Conservation (phyloP, 176 grass and related monocot species). For the Aegilops sharonensis region DNA sequence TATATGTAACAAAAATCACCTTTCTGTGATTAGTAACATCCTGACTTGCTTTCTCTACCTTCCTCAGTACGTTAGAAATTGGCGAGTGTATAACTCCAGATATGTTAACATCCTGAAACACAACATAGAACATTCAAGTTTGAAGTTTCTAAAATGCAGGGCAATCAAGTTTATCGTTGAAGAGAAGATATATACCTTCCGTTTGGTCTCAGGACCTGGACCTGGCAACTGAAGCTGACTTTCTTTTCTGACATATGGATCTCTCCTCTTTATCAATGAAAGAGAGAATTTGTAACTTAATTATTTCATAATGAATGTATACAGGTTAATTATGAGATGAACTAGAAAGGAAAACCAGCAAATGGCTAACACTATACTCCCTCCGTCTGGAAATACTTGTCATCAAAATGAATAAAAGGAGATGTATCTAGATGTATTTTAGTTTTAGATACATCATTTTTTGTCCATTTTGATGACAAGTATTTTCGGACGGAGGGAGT, state of each 20-base stretch:
- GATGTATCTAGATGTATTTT: too few relatives aligned
- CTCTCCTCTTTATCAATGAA: conserved; percentile 74
- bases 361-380: not conserved
- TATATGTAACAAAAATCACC: conserved; percentile 33
- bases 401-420: too few relatives aligned
- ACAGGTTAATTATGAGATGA: conserved; percentile 5
- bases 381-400: too few relatives aligned
- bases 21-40: conserved; percentile 81
- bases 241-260: conserved; percentile 72
- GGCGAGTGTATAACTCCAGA: conserved; percentile 71
- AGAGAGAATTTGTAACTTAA: conserved; percentile 65
- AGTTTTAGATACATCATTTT: too few relatives aligned
- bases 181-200: conserved; percentile 57
- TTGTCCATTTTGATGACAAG: too few relatives aligned
- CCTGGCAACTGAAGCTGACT: conserved; percentile 55
- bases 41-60: conserved; percentile 59
- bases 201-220: conserved; percentile 74
- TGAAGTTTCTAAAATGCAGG: conserved; percentile 5
- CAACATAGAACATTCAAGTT: conserved; percentile 30
- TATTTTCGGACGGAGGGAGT: too few relatives aligned
- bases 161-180: not conserved
- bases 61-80: conserved; percentile 70
- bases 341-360: conserved; percentile 29
- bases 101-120: conserved; percentile 69
- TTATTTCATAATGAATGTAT: conserved; percentile 16